phyloP scores from a whole-genome alignment of 2,329 filamentous ascomycete genomes.

The Beauveria bassiana region DNA sequence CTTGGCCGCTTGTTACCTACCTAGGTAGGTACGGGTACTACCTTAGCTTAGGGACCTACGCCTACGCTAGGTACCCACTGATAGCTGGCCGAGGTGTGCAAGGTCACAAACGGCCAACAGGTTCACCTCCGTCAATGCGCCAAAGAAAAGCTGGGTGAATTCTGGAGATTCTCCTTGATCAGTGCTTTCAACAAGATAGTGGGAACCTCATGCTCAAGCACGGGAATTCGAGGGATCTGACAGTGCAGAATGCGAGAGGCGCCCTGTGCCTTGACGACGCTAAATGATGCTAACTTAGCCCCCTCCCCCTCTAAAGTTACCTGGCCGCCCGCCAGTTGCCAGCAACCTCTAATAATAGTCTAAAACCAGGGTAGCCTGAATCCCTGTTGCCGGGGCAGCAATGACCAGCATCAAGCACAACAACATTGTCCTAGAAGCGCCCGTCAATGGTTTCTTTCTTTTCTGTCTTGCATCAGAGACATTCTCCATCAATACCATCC shows the following conservation, averaged over 20 bases:
- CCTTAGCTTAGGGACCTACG: too few species aligned
- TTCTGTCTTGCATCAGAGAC: neutral
- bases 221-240: neutral
- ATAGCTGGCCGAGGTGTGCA: neutral
- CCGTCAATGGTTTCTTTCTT: neutral
- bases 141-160: neutral
- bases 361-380: neutral
- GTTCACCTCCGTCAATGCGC: neutral
- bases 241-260: neutral
- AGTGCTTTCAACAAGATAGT: too few species aligned
- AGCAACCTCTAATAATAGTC: too few species aligned
- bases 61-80: neutral
- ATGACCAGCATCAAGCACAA: neutral
- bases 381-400: constrained; percentile 7
- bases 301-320: neutral
- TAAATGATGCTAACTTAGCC: neutral
- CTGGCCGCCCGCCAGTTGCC: neutral
- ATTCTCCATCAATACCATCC: neutral
- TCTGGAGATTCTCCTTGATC: too few species aligned
- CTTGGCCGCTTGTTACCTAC: too few species aligned
- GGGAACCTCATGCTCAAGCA: too few species aligned
- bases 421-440: neutral
- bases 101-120: neutral
- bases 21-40: too few species aligned
- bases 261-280: neutral